Evolutionary conservation across 148 eudicot species (phyloP).

Genomic region (Spergularia marina): DNA sequence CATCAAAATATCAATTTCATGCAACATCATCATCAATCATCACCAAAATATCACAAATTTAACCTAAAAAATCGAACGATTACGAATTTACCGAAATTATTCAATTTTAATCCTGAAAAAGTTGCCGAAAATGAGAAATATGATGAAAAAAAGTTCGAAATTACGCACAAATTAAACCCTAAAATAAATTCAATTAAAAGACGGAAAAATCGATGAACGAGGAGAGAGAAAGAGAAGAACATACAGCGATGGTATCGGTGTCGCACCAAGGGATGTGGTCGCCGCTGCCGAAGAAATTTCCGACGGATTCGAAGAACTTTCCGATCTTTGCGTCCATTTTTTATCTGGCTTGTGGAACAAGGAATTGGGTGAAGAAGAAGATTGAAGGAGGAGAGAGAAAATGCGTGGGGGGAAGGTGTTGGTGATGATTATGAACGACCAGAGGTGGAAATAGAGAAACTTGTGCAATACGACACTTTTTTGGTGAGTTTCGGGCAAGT

Average conservation of each 20-base stretch:
- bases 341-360: neutral
- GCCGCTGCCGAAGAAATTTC: conserved; percentile 61
- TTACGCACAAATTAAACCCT: neutral
- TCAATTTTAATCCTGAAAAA: neutral
- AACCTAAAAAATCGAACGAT: neutral
- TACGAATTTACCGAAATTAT: neutral
- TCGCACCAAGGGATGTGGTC: conserved; percentile 85
- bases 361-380: neutral
- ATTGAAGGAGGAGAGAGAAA: neutral
- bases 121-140: neutral
- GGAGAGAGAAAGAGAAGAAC: conserved; percentile 1
- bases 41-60: neutral
- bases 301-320: conserved; percentile 60
- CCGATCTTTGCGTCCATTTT: conserved; percentile 42
- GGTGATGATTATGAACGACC: too few species aligned
- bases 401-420: neutral
- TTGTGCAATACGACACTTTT: neutral
- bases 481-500: neutral
- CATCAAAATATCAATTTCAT: too few species aligned
- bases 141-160: neutral
- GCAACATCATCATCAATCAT: neutral
- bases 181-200: conserved; percentile 1
- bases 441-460: neutral
- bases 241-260: conserved; percentile 56
- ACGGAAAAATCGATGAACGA: neutral